phyloP scores from a whole-genome alignment of 129 eudicot genomes.

The Saposhnikovia divaricata region DNA sequence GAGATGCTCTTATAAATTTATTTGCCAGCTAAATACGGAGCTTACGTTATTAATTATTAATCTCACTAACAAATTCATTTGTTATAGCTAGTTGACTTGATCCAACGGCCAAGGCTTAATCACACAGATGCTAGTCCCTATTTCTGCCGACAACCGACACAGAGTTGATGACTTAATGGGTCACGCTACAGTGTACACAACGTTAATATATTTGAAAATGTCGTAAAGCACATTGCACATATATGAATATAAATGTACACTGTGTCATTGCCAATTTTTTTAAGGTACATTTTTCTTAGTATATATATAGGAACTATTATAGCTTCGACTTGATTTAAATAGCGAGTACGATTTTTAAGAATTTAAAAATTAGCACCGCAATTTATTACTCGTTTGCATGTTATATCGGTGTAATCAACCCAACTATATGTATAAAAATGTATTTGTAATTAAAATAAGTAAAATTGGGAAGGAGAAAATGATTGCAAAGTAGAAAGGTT shows the following conservation, averaged over 20 bases:
- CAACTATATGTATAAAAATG: background rate
- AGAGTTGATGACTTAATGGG: slow-evolving; percentile 18
- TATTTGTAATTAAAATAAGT: background rate
- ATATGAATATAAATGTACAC: background rate
- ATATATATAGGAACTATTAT: too few species aligned
- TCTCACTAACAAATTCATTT: background rate
- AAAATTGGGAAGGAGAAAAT: background rate
- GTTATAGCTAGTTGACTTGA: background rate
- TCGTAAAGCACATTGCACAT: background rate
- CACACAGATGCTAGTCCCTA: too few species aligned
- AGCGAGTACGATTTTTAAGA: too few species aligned
- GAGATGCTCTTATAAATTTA: background rate
- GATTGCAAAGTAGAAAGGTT: background rate
- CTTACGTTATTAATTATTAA: background rate
- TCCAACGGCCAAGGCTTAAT: background rate
- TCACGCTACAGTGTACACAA: slow-evolving; percentile 8
- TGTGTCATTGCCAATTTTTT: background rate
- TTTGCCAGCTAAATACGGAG: background rate
- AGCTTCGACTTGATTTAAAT: too few species aligned
- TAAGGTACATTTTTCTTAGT: too few species aligned
- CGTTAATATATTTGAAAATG: slow-evolving; percentile 9
- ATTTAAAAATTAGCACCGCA: background rate
- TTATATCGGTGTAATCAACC: background rate
- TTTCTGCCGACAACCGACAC: slow-evolving; percentile 25
- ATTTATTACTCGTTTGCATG: background rate